These are phyloP conservation scores for Colletotrichum sublineola DNA, from an alignment of 2,329 filamentous ascomycete species.

Conservation along the genomic window DNA sequence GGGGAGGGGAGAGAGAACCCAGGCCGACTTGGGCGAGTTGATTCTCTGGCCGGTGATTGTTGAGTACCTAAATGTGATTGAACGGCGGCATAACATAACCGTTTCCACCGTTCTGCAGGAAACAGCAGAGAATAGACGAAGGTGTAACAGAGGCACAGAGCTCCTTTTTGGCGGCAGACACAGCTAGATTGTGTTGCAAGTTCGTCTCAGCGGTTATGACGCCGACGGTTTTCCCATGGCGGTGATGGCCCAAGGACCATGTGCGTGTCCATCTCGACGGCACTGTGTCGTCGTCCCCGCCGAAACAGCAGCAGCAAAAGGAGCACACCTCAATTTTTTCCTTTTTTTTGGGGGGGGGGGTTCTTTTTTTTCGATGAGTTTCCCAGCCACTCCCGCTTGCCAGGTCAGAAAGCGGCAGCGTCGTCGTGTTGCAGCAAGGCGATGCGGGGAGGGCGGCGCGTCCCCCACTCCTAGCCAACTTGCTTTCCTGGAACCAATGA, in stretches of 20 bases:
- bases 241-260: neutral
- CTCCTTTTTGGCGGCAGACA: constrained; percentile 1
- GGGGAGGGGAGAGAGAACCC: neutral
- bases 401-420: constrained; percentile 20
- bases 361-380: constrained; percentile 5
- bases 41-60: neutral
- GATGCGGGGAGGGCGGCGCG: constrained; percentile 34
- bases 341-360: too few species aligned
- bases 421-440: constrained; percentile 22
- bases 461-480: constrained; percentile 12
- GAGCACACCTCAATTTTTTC: neutral
- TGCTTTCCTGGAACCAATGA: neutral
- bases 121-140: neutral
- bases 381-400: constrained; percentile 4
- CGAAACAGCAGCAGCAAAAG: neutral
- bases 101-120: neutral
- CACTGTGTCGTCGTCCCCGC: constrained; percentile 17
- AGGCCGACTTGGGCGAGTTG: neutral
- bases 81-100: neutral
- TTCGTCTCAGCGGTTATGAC: constrained; percentile 32
- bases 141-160: constrained; percentile 34
- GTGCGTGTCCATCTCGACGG: rapidly evolving
- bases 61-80: neutral
- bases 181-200: constrained; percentile 23
- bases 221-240: neutral